Evolutionary conservation across 768 basidiomycete genomes (phyloP).

Genomic region (Auriscalpium orientale): DNA sequence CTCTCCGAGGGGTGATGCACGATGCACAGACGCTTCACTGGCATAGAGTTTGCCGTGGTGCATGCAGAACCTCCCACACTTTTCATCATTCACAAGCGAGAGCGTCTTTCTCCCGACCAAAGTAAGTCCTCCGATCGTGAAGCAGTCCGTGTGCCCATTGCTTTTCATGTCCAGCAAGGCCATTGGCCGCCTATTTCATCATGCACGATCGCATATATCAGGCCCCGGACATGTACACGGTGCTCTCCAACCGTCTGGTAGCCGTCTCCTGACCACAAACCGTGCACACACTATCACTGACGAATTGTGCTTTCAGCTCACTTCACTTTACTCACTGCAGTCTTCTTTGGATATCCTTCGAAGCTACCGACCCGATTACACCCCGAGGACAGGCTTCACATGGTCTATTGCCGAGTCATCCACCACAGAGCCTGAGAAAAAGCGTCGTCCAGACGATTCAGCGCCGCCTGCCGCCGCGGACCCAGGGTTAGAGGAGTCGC

Average conservation of each 20-base stretch:
- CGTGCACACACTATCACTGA: background rate
- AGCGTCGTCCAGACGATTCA: constrained; percentile 18
- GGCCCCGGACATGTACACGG: constrained; percentile 75
- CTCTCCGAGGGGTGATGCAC: background rate
- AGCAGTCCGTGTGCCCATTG: constrained; percentile 1
- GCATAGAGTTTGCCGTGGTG: constrained; percentile 81
- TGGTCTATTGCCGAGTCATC: constrained; percentile 71
- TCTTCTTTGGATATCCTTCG: constrained; percentile 70
- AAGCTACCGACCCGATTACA: constrained; percentile 71
- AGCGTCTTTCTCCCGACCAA: constrained; percentile 76
- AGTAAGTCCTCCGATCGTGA: constrained; percentile 36
- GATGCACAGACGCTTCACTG: constrained; percentile 65
- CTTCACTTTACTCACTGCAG: constrained; percentile 64
- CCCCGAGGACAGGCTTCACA: constrained; percentile 73
- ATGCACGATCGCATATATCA: constrained; percentile 87
- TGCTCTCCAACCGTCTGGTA: constrained; percentile 80
- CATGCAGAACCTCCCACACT: constrained; percentile 73
- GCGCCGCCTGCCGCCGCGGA: constrained; percentile 7
- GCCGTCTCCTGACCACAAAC: constrained; percentile 8
- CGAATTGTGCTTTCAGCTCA: constrained; percentile 36
- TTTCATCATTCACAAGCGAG: constrained; percentile 87
- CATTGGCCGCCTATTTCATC: constrained; percentile 80
- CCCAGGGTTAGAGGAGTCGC: constrained; percentile 2
- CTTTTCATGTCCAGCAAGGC: constrained; percentile 39
- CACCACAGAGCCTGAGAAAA: constrained; percentile 36